Percentiles rank a stretch among this genome's conserved stretches.
Conservation (phyloP, 306 rosid genomes). For the Prunus padus region DNA sequence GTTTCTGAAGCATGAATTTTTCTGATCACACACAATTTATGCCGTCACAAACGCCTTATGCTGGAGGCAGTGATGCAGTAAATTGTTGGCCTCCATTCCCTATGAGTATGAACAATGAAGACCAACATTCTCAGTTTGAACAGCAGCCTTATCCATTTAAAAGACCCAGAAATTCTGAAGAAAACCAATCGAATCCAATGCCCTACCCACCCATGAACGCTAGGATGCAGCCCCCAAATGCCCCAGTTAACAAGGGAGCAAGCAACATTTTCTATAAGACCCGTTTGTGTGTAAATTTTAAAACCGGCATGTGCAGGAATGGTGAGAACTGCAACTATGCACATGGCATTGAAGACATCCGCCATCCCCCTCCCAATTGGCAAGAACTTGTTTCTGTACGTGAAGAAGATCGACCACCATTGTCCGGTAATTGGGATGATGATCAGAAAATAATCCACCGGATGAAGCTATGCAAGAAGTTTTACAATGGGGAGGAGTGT, state of each 20-base stretch:
- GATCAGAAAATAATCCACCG: slow-evolving; percentile 83
- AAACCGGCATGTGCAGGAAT: slow-evolving; percentile 66
- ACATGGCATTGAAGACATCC: slow-evolving; percentile 80
- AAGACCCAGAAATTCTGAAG: slow-evolving; percentile 62
- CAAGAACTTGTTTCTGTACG: slow-evolving; percentile 68
- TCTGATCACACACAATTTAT: slow-evolving; percentile 44
- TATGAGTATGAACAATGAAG: slow-evolving; percentile 41
- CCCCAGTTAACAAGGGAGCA: slow-evolving; percentile 49
- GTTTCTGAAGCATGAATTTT: slow-evolving; percentile 50
- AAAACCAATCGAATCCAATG: slow-evolving; percentile 27
- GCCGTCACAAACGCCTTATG: slow-evolving; percentile 43
- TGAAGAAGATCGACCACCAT: slow-evolving; percentile 37
- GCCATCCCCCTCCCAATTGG: slow-evolving; percentile 97
- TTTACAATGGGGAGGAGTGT: slow-evolving; percentile 82
- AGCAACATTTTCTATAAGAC: slow-evolving; percentile 84
- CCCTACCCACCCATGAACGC: slow-evolving; percentile 33
- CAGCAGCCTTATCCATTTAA: slow-evolving; percentile 44
- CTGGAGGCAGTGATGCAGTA: slow-evolving; percentile 49
- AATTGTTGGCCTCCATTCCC: slow-evolving; percentile 57
- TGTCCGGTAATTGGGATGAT: slow-evolving; percentile 64
- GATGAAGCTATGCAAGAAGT: slow-evolving; percentile 96
- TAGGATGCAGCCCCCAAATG: slow-evolving; percentile 37
- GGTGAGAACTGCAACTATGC: slow-evolving; percentile 92
- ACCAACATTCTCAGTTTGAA: slow-evolving; percentile 42
- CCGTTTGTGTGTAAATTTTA: slow-evolving; percentile 75